A percentile compares a stretch with the other conserved stretches of the same genome.
Evolutionary conservation across 176 grass and related monocot genomes (phyloP).

Genomic region (Cenchrus fungigraminus): DNA sequence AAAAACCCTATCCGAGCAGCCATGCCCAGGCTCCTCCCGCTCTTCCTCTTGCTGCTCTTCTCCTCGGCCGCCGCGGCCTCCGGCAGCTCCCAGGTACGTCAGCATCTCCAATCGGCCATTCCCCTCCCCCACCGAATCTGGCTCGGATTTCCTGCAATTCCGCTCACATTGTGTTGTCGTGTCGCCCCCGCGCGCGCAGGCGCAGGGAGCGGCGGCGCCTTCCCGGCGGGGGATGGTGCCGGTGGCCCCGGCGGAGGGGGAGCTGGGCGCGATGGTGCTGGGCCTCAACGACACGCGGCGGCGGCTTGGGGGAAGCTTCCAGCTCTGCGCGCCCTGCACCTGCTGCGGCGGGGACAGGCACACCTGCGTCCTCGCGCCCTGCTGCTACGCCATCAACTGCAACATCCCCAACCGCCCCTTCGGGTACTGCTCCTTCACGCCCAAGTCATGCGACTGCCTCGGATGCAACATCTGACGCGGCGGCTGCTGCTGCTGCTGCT

Average conservation of each 20-base stretch:
- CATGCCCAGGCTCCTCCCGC: slow-evolving; percentile 37
- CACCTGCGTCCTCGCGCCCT: slow-evolving; percentile 78
- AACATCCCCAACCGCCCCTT: slow-evolving; percentile 97
- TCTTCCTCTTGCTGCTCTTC: slow-evolving; percentile 34
- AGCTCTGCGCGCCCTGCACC: slow-evolving; percentile 91
- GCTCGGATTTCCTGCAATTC: background rate
- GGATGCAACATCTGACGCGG: slow-evolving; percentile 63
- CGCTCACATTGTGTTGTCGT: slow-evolving; percentile 1
- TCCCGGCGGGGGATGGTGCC: slow-evolving; percentile 35
- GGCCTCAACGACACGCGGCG: slow-evolving; percentile 66
- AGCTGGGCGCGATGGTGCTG: slow-evolving; percentile 53
- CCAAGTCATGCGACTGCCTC: slow-evolving; percentile 79
- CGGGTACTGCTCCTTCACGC: slow-evolving; percentile 93
- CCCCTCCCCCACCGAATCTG: background rate
- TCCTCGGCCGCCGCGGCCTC: slow-evolving; percentile 30
- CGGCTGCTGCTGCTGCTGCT: background rate
- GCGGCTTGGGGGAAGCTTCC: slow-evolving; percentile 69
- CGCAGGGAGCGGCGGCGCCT: background rate
- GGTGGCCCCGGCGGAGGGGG: slow-evolving; percentile 26
- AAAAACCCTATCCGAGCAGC: slow-evolving; percentile 29
- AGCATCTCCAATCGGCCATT: background rate
- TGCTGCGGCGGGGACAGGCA: slow-evolving; percentile 70
- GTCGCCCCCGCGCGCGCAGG: background rate
- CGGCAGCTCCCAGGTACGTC: slow-evolving; percentile 35
- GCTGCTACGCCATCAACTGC: slow-evolving; percentile 99